A percentile compares a stretch with the other conserved stretches of the same genome.
These are phyloP conservation scores for Phytophthora palmivora DNA, from an alignment of 352 stramenopile genomes.

Conservation along the genomic window DNA sequence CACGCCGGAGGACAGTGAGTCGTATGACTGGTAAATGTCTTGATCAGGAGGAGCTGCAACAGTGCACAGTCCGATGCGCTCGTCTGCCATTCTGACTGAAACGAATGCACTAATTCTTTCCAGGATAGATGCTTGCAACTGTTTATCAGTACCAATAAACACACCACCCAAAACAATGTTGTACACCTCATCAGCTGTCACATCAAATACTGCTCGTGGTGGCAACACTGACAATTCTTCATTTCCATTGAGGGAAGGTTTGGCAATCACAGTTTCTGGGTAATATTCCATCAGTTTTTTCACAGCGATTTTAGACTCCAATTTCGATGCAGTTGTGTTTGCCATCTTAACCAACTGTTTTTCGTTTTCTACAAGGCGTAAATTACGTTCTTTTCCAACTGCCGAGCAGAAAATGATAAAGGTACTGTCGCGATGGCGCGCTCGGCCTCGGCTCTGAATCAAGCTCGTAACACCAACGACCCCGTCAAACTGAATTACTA, in stretches of 20 bases:
- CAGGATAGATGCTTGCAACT: conserved; percentile 35
- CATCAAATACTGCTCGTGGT: conserved; percentile 29
- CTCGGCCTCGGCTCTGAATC: conserved; percentile 80
- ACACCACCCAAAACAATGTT: conserved; percentile 49
- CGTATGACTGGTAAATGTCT: conserved; percentile 48
- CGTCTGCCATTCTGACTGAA: conserved; percentile 43
- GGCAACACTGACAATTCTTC: conserved; percentile 11
- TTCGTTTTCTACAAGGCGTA: conserved; percentile 67
- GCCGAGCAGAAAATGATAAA: conserved; percentile 78
- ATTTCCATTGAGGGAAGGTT: not conserved
- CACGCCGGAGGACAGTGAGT: conserved; percentile 41
- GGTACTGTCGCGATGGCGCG: conserved; percentile 56
- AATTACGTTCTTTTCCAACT: conserved; percentile 45
- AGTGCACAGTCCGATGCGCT: conserved; percentile 57
- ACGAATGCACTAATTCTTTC: conserved; percentile 40
- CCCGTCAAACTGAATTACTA: conserved; percentile 83
- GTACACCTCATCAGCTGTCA: conserved; percentile 46
- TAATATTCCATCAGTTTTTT: conserved; percentile 41
- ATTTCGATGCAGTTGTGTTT: conserved; percentile 38
- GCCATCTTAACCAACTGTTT: conserved; percentile 50
- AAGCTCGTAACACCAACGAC: conserved; percentile 74
- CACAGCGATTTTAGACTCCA: conserved; percentile 59
- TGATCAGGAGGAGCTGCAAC: conserved; percentile 36
- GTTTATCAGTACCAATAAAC: conserved; percentile 28
- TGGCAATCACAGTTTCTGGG: conserved; percentile 6